A percentile compares a stretch with the other conserved stretches of the same genome.
These are phyloP conservation scores for Nakazawaea anatomiae DNA, from an alignment of 805 yeast species.

Conservation along the genomic window DNA sequence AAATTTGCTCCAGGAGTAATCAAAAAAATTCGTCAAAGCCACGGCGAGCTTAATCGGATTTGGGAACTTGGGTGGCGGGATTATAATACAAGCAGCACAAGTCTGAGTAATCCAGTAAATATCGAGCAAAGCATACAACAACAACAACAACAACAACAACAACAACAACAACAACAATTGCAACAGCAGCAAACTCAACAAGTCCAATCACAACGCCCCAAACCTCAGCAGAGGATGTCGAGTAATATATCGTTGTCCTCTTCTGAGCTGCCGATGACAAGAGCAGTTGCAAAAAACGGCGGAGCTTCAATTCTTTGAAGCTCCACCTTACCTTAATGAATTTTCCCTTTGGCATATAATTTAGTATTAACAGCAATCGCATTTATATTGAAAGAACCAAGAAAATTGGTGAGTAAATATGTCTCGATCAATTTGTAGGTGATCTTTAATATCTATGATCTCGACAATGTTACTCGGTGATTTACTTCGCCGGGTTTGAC, in stretches of 20 bases:
- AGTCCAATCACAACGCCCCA: not conserved
- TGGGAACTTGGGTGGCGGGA: constrained; percentile 9
- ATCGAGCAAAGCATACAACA: not conserved
- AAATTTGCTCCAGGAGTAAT: constrained; percentile 5
- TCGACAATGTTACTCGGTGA: too few species aligned
- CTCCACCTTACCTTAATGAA: not conserved
- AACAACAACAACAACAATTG: not conserved
- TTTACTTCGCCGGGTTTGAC: too few species aligned
- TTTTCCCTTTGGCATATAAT: not conserved
- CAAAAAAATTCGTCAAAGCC: constrained; percentile 1
- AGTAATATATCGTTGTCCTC: not conserved
- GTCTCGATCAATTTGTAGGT: too few species aligned
- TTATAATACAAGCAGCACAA: constrained; percentile 7
- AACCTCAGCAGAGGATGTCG: not conserved
- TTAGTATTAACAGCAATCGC: not conserved
- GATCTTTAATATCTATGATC: too few species aligned
- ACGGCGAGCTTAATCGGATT: constrained; percentile 1
- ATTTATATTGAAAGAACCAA: too few species aligned
- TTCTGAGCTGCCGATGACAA: constrained; percentile 8
- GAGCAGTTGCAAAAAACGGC: constrained; percentile 9
- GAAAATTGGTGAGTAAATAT: too few species aligned
- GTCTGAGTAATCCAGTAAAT: not conserved
- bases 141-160: not conserved
- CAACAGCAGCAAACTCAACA: not conserved
- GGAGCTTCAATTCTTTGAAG: not conserved